Evolutionary conservation across 139 green algal genomes (phyloP).

Genomic region (Limnomonas spitsbergensis): DNA sequence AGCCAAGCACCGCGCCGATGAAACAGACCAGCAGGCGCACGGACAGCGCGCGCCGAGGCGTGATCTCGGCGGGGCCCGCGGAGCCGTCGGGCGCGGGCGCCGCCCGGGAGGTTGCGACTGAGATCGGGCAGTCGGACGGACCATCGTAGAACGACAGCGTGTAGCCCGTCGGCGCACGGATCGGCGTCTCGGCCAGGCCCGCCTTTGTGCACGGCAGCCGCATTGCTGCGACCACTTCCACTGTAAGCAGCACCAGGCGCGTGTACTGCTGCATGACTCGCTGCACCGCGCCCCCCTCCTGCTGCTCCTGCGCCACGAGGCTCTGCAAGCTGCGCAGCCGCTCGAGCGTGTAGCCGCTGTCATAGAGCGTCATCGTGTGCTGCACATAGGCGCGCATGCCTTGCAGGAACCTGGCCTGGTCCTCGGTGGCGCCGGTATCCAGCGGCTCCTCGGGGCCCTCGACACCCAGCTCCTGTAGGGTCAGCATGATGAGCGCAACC

Average conservation of each 20-base stretch:
- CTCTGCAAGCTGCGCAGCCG: conserved; percentile 34
- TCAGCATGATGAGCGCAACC: conserved; percentile 58
- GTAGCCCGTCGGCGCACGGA: neutral
- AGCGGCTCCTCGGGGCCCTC: neutral
- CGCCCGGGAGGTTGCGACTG: too few relatives aligned
- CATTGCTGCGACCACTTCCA: conserved; percentile 50
- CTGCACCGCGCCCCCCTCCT: neutral
- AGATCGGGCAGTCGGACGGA: neutral
- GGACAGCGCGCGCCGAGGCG: conserved; percentile 26
- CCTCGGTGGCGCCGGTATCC: neutral
- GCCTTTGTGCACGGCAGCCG: conserved; percentile 25
- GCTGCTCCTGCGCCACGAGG: conserved; percentile 21
- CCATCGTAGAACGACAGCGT: neutral
- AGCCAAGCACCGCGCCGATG: conserved; percentile 56
- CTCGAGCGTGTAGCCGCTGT: conserved; percentile 30
- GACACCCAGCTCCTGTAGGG: conserved; percentile 53
- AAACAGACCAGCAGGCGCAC: conserved; percentile 67
- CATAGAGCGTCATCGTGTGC: conserved; percentile 46
- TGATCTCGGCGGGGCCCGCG: neutral
- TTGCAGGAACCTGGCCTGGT: conserved; percentile 15
- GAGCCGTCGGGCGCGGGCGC: neutral
- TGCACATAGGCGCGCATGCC: conserved; percentile 53
- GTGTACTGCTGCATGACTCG: conserved; percentile 71
- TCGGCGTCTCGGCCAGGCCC: neutral
- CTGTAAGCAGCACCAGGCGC: conserved; percentile 56